Base-by-base conservation (phyloP, 768 basidiomycete genomes). In the Phaffia australis region DNA sequence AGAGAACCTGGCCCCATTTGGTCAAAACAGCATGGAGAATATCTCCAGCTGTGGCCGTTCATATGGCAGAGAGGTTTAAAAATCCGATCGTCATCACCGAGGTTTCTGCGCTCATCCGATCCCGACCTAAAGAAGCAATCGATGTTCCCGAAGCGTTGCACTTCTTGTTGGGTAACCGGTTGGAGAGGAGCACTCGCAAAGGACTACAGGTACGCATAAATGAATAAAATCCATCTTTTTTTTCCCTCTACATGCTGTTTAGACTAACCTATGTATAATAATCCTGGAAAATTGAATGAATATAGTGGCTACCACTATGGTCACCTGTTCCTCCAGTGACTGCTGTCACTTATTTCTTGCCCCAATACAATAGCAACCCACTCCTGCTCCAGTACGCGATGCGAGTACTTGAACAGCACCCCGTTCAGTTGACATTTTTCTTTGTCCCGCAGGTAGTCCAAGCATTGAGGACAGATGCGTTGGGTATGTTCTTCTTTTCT, bases 391-490 rank as follows among this genome's bases (percentile, higher is more conserved):
- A 99, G 85, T 98, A 97, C 74, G 93, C 93, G 0, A 90, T 98
- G 77, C 83, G 93, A 52, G 92, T 93, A 0, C 78, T 99, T 52
- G 91, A 91, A 74, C 88, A 94, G 74, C 92, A 98, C 74, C 88
- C 92, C 0, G 89, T 98, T 14, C 86, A 89, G 18, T 74, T 97
- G 60, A 94, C 94, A 0, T 99, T 99, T 81, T 99, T 98, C 80
- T 99, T 94, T 74, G 92, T 99, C 42, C 95, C 95, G 0, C 95
- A 99, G 81, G 86, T 98, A 23, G 95, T 98, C 1, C 95, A 99
- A 74, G 92, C 92, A 4, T 80, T 99, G 19, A 87, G 95, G 14
- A 84, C 87, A 61, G 95, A 99, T 72, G 83, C 86, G 16, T 80
- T 89, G 6, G 92, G 93, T 91, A 73, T 63, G 82, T 35, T 19